These are phyloP conservation scores for Scytalidium lignicola DNA, from an alignment of 2,329 filamentous ascomycete species.

Conservation along the genomic window DNA sequence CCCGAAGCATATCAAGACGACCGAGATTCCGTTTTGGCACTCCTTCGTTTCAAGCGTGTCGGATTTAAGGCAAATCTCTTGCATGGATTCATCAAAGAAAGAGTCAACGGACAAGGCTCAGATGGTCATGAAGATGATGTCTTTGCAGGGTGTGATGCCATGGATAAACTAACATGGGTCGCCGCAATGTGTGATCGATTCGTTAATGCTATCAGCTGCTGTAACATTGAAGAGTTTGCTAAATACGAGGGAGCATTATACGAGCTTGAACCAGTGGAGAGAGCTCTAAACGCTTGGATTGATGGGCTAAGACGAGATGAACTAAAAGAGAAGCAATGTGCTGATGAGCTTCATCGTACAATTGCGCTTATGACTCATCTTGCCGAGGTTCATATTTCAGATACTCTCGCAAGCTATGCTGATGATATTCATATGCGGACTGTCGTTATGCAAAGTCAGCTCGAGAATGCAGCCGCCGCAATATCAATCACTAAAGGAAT, in stretches of 20 bases:
- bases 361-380: constrained; percentile 85
- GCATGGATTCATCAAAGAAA: constrained; percentile 73
- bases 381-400: constrained; percentile 70
- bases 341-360: constrained; percentile 74
- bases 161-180: constrained; percentile 84
- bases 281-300: constrained; percentile 82
- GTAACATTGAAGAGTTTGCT: constrained; percentile 72
- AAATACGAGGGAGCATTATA: constrained; percentile 75
- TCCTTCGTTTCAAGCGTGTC: constrained; percentile 82
- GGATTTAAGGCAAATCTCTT: constrained; percentile 82
- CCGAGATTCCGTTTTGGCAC: constrained; percentile 78
- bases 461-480: constrained; percentile 70
- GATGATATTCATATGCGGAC: constrained; percentile 76
- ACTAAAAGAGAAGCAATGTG: constrained; percentile 77
- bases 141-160: constrained; percentile 72
- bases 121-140: constrained; percentile 70
- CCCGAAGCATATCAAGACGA: constrained; percentile 79
- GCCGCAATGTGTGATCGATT: constrained; percentile 79
- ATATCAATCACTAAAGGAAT: constrained; percentile 60
- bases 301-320: constrained; percentile 80
- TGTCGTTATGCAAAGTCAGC: constrained; percentile 69
- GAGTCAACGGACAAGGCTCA: constrained; percentile 62
- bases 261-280: constrained; percentile 87
- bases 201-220: constrained; percentile 71
- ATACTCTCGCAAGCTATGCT: constrained; percentile 66